Evolutionary conservation across 495 filamentous ascomycete genomes (phyloP).

Genomic region (Trichodelitschia bisporula): DNA sequence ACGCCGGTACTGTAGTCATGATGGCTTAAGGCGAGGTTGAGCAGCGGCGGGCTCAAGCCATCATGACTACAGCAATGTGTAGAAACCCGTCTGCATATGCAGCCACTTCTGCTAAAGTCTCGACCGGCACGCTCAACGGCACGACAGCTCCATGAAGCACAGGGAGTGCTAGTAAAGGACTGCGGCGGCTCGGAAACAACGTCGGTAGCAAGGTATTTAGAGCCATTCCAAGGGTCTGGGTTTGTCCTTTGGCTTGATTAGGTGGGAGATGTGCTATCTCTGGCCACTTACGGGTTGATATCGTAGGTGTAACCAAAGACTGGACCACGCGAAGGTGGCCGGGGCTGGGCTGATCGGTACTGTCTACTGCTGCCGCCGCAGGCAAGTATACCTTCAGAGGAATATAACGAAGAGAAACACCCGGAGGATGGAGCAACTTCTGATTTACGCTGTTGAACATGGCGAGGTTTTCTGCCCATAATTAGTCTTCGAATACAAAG

Average conservation of each 20-base stretch:
- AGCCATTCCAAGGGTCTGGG: conserved; percentile 59
- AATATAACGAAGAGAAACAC: conserved; percentile 47
- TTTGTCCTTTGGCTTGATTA: conserved; percentile 28
- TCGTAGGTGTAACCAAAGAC: conserved; percentile 10
- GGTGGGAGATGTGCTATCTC: conserved; percentile 31
- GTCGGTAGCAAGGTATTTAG: conserved; percentile 54
- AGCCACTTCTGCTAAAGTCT: conserved; percentile 50
- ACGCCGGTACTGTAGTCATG: too few relatives aligned
- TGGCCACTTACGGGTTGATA: conserved; percentile 8
- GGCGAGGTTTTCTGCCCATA: conserved; percentile 45
- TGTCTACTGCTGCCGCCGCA: conserved; percentile 22
- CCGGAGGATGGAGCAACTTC: conserved; percentile 52
- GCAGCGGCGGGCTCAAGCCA: conserved; percentile 22
- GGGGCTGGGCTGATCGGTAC: conserved; percentile 24
- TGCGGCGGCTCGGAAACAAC: conserved; percentile 69
- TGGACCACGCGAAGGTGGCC: conserved; percentile 22
- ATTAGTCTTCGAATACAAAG: neutral
- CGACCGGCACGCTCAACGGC: too few relatives aligned
- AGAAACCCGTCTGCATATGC: conserved; percentile 87
- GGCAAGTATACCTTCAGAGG: conserved; percentile 79
- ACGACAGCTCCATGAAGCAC: conserved; percentile 72
- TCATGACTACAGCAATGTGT: conserved; percentile 64
- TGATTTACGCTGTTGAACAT: conserved; percentile 50
- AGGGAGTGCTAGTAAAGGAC: conserved; percentile 71
- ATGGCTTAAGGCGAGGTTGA: too few relatives aligned